A percentile compares a stretch with the other conserved stretches of the same genome.
phyloP scores from a whole-genome alignment of 805 yeast species.

The Yarrowia keelungensis region DNA sequence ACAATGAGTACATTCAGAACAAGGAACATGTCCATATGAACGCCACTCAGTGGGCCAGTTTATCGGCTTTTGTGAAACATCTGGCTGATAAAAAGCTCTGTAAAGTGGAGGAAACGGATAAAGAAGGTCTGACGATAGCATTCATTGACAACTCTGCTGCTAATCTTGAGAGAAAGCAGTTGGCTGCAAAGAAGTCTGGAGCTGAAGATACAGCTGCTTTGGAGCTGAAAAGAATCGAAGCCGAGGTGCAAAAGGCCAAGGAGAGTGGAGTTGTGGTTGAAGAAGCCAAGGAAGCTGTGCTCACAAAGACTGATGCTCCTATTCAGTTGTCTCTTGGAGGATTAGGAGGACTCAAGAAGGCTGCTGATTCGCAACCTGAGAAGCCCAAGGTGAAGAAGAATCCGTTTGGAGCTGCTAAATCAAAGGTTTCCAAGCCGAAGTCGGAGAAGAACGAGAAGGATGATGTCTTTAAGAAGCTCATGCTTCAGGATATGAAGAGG shows the following conservation, averaged over 20 bases:
- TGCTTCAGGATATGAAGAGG: slow-evolving; percentile 29
- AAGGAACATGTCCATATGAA: slow-evolving; percentile 89
- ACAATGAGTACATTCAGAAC: slow-evolving; percentile 87
- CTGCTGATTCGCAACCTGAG: not conserved
- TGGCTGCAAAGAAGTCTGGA: slow-evolving; percentile 11
- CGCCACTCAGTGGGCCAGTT: slow-evolving; percentile 78
- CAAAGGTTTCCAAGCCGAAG: slow-evolving; percentile 28
- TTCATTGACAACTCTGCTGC: slow-evolving; percentile 64
- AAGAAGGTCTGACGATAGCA: slow-evolving; percentile 55
- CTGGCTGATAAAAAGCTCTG: slow-evolving; percentile 66
- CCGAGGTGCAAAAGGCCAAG: slow-evolving; percentile 11
- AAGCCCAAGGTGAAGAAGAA: slow-evolving; percentile 30
- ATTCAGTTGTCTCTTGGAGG: slow-evolving; percentile 17
- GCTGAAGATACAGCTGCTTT: slow-evolving; percentile 7
- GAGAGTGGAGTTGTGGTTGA: not conserved
- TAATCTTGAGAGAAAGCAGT: slow-evolving; percentile 54
- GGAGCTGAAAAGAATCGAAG: slow-evolving; percentile 25
- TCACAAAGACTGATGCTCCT: slow-evolving; percentile 19
- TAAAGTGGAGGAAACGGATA: slow-evolving; percentile 54
- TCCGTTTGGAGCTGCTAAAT: slow-evolving; percentile 12
- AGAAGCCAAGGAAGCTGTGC: slow-evolving; percentile 26
- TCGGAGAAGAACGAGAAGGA: slow-evolving; percentile 1
- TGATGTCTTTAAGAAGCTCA: slow-evolving; percentile 17
- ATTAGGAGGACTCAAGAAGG: slow-evolving; percentile 1
- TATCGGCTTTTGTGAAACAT: slow-evolving; percentile 70